These are phyloP conservation scores for Trichosporon ovoides DNA, from an alignment of 1,284 basidiomycete species.

Conservation along the genomic window DNA sequence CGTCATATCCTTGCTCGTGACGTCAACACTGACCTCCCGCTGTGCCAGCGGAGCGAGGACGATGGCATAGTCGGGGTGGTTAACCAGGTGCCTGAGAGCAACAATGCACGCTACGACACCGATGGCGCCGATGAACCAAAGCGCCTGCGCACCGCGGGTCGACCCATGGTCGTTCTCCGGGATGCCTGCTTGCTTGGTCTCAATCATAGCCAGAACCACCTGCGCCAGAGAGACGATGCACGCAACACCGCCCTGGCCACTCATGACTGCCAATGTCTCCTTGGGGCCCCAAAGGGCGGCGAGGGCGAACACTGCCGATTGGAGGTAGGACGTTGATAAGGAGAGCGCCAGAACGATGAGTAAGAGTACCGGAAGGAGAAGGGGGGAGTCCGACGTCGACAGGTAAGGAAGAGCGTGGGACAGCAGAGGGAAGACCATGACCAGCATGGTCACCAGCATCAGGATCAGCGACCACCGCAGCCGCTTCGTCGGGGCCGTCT, in stretches of 20 bases:
- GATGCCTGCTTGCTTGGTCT: conserved; percentile 9
- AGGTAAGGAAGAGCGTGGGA: conserved; percentile 36
- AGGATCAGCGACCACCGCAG: conserved; percentile 37
- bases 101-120: conserved; percentile 28
- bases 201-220: conserved; percentile 36
- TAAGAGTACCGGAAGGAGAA: conserved; percentile 36
- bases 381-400: conserved; percentile 18
- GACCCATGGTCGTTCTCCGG: conserved; percentile 11
- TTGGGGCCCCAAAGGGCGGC: conserved; percentile 37
- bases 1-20: conserved; percentile 21
- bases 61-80: conserved; percentile 27
- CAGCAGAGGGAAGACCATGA: conserved; percentile 40
- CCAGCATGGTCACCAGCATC: conserved; percentile 26
- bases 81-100: conserved; percentile 27
- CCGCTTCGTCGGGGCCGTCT: conserved; percentile 35
- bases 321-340: conserved; percentile 40
- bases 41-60: conserved; percentile 22
- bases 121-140: conserved; percentile 38
- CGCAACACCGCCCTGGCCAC: conserved; percentile 48
- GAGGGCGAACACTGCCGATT: conserved; percentile 44
- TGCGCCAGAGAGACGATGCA: conserved; percentile 44
- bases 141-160: conserved; percentile 33
- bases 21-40: conserved; percentile 7
- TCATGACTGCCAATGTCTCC: conserved; percentile 47
- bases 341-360: conserved; percentile 35